Evolutionary conservation across 345 rosid genomes (phyloP), one percentile per base, ranked within the genome.

Genomic region (Clausena lansium): DNA sequence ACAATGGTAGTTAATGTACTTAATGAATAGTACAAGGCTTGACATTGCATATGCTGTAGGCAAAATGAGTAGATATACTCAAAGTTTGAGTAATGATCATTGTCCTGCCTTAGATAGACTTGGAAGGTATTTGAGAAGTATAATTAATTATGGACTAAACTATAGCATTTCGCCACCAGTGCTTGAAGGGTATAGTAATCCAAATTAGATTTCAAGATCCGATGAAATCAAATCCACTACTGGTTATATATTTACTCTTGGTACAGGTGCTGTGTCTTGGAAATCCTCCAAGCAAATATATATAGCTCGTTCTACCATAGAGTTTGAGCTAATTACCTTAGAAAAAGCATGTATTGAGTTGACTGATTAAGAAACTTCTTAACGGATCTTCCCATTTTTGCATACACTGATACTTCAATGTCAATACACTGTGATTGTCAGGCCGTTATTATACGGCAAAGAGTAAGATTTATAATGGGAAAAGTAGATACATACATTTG

Each of bases 211-310:
- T 13, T 25, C 2, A 10, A 0, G 14, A 0, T 63, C 7, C 1
- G 14, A 0, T 63, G 36, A 63, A 14, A 63, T 28, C 7, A 63
- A 63, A 32, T 63, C 67, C 36, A 63, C 20, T 30, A 25, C 20
- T 63, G 28, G 30, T 60, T 60, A 60, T 10, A 24, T 60, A 8
- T 60, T 60, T 60, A 60, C 64, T 25, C 32, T 60, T 60, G 3
- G 8, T 63, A 0, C 0, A 28, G 1, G 0, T 58, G 14, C 0
- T 9, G 8, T 28, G 27, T 0, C 2, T 63, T 30, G 0, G 14
- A 14, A 62, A 14, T 63, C 8, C 9, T 25, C 9, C 0, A 63
- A 11, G 20, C 1, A 63, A 63, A 63, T 15, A 7, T 25, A 5
- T 14, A 63, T 63, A 25, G 1, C 67, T 63, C 6, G 0, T 20